These are phyloP conservation scores for Pelagophyceae sp. DNA, from an alignment of 352 stramenopile genomes.

Conservation along the genomic window DNA sequence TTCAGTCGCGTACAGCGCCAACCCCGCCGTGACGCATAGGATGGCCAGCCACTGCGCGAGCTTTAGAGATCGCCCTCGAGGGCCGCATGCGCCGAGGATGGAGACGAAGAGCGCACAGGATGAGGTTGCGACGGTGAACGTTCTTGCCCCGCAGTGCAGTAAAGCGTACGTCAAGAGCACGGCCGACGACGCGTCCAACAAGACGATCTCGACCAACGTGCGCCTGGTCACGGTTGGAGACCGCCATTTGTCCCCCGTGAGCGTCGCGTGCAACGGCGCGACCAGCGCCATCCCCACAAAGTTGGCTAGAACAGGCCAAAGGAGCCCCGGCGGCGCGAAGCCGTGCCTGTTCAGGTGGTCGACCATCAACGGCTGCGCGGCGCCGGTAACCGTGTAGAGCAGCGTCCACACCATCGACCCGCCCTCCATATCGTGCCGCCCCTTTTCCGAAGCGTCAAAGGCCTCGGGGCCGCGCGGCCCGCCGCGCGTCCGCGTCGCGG, in stretches of 20 bases:
- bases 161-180: not conserved
- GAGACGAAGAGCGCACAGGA: not conserved
- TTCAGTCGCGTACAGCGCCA: not conserved
- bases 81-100: not conserved
- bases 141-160: not conserved
- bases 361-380: not conserved
- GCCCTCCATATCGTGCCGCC: too few relatives aligned
- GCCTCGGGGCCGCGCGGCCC: too few relatives aligned
- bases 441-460: too few relatives aligned
- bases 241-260: not conserved
- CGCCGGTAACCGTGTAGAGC: not conserved
- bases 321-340: not conserved
- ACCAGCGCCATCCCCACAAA: not conserved
- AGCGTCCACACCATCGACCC: too few relatives aligned
- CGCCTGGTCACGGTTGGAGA: not conserved
- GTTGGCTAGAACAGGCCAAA: conserved; percentile 1
- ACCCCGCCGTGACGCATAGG: not conserved
- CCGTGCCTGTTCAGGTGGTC: not conserved
- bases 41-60: not conserved
- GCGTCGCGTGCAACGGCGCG: not conserved
- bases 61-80: not conserved
- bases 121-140: not conserved
- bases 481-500: too few relatives aligned
- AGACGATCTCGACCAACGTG: not conserved
- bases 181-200: not conserved